A percentile compares a stretch with the other conserved stretches of the same genome.
Conservation (phyloP, 768 basidiomycete species). For the Leccinum fibrillosum region DNA sequence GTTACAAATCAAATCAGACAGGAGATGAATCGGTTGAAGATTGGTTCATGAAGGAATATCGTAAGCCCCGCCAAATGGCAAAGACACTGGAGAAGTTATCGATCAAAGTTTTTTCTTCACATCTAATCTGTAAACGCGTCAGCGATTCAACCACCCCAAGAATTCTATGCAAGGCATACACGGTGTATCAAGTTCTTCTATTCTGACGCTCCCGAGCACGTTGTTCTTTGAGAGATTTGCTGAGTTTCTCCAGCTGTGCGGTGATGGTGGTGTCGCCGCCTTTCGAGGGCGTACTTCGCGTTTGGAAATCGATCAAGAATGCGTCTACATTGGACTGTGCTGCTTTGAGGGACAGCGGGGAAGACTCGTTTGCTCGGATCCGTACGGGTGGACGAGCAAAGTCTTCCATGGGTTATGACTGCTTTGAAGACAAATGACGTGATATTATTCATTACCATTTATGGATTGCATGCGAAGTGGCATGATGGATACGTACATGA, state of each 20-base stretch:
- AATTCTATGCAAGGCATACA: neutral
- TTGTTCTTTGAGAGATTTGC: conserved; percentile 50
- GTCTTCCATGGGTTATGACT: conserved; percentile 37
- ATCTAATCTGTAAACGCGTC: conserved; percentile 6
- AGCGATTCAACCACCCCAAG: neutral
- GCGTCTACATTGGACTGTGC: conserved; percentile 40
- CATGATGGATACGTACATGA: neutral
- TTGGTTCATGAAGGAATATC: no score
- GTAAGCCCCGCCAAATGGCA: no score
- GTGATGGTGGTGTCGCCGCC: conserved; percentile 54
- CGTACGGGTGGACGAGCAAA: conserved; percentile 47
- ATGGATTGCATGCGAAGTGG: conserved; percentile 4
- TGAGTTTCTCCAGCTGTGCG: conserved; percentile 57
- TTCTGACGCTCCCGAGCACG: conserved; percentile 25
- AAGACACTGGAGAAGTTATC: neutral
- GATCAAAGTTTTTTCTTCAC: no score
- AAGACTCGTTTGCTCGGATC: conserved; percentile 37
- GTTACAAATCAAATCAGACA: no score
- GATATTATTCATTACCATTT: no score
- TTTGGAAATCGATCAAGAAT: conserved; percentile 50
- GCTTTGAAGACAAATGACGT: neutral
- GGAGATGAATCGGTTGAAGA: no score
- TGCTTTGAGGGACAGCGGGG: conserved; percentile 37
- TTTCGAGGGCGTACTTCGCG: conserved; percentile 43
- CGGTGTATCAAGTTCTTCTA: neutral